Evolutionary conservation across 2,329 filamentous ascomycete species (phyloP).

Genomic region (Colletotrichum tamarilloi): DNA sequence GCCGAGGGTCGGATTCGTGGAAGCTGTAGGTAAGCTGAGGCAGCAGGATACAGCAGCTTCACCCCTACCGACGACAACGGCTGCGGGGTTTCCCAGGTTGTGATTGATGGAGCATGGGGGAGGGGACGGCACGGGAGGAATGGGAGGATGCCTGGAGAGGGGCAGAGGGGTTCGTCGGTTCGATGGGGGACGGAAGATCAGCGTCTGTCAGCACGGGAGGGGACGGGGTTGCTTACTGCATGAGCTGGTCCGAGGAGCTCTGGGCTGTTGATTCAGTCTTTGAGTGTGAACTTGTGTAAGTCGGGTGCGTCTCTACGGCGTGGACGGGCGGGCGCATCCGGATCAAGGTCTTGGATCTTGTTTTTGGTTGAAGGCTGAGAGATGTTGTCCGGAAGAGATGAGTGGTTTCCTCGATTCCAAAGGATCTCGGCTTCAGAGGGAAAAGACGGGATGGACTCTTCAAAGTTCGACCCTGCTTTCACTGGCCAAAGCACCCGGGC

Average conservation of each 20-base stretch:
- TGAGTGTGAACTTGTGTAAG: not conserved
- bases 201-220: conserved; percentile 11
- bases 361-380: not conserved
- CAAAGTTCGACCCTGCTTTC: not conserved
- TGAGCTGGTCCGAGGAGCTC: not conserved
- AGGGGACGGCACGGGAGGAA: not conserved
- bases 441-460: not conserved
- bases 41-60: not conserved
- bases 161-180: not conserved
- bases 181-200: not conserved
- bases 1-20: not conserved
- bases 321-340: not conserved
- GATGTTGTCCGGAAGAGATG: too few relatives aligned
- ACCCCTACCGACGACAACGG: not conserved
- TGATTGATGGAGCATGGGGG: too few relatives aligned
- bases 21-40: not conserved
- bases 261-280: too few relatives aligned
- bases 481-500: not conserved
- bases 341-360: too few relatives aligned
- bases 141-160: not conserved
- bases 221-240: conserved; percentile 16
- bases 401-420: too few relatives aligned
- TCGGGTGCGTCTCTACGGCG: not conserved
- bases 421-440: too few relatives aligned
- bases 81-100: not conserved